Evolutionary conservation across 179 eudicot species (phyloP), one percentile per base, ranked within the genome.

Genomic region (Gypsophila paniculata): DNA sequence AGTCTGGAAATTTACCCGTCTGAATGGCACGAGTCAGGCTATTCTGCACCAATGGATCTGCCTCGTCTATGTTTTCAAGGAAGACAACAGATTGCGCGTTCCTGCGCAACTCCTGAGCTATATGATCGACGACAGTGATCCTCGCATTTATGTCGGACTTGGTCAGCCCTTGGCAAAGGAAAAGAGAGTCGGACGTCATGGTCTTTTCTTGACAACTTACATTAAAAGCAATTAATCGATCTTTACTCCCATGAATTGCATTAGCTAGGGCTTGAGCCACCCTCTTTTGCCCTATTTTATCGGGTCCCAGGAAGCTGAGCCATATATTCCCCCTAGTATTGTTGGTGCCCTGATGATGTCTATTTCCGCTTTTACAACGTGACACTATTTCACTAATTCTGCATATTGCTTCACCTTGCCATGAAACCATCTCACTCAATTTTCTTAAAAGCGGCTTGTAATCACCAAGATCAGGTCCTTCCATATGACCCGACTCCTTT

Each of bases 291-390:
- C 91, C 94, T 42, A 91, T 83, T 75, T 79, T 83, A 80, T 94
- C 97, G 10, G 89, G 87, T 38, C 99, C 99, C 48, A 72, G 70
- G 78, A 94, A 86, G 68, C 80, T 85, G 49, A 92, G 79, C 97
- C 99, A 94, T 18, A 88, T 71, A 75, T 82, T 79, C 62, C 91
- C 82, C 72, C 75, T 81, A 15, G 26, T 66, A 42, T 61, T 66
- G 49, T 61, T 77, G 65, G 83, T 65, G 57, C 78, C 79, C 46
- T 6, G 46, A 62, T 74, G 80, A 60, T 66, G 73, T 55, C 84
- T 87, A 46, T 73, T 38, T 18, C 88, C 85, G 73, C 72, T 84
- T 80, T 78, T 82, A 80, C 82, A 78, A 63, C 83, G 68, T 22
- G 88, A 81, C 55, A 94, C 70, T 57, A 85, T 78, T 74, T 82